Evolutionary conservation across 2,329 filamentous ascomycete species (phyloP).

Genomic region (Colletotrichum orchidophilum): DNA sequence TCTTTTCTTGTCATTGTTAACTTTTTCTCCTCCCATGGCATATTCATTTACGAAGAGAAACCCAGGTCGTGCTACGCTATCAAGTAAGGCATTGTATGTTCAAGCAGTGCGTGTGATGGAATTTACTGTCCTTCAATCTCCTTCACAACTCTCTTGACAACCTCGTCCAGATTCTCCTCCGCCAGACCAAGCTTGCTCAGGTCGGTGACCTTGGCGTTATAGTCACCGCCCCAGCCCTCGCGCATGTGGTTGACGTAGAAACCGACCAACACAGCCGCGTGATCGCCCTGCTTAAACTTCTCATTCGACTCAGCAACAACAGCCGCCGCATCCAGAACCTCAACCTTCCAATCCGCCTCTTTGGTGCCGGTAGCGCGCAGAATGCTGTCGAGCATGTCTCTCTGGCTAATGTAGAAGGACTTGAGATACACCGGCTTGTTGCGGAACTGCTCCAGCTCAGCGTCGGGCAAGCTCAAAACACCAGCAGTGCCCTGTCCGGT

Average conservation of each 20-base stretch:
- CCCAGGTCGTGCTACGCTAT: too few relatives aligned
- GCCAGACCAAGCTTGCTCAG: slow-evolving; percentile 39
- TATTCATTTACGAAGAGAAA: too few relatives aligned
- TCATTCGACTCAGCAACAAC: slow-evolving; percentile 57
- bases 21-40: too few relatives aligned
- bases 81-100: too few relatives aligned
- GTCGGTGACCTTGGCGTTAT: slow-evolving; percentile 41
- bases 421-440: slow-evolving; percentile 62
- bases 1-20: background rate
- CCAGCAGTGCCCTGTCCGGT: slow-evolving; percentile 51
- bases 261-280: slow-evolving; percentile 49
- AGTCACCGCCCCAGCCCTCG: slow-evolving; percentile 45
- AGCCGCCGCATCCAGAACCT: slow-evolving; percentile 52
- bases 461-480: slow-evolving; percentile 51
- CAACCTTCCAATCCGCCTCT: slow-evolving; percentile 65
- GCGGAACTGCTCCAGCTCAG: slow-evolving; percentile 39
- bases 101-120: too few relatives aligned
- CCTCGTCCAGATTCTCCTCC: slow-evolving; percentile 41
- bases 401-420: slow-evolving; percentile 68
- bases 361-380: slow-evolving; percentile 66
- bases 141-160: slow-evolving; percentile 35
- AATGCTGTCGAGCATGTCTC: slow-evolving; percentile 71
- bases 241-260: slow-evolving; percentile 43
- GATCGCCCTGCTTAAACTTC: slow-evolving; percentile 58
- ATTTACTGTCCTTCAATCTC: background rate